Conservation (phyloP, 129 eudicot species). For the Sambucus nigra region DNA sequence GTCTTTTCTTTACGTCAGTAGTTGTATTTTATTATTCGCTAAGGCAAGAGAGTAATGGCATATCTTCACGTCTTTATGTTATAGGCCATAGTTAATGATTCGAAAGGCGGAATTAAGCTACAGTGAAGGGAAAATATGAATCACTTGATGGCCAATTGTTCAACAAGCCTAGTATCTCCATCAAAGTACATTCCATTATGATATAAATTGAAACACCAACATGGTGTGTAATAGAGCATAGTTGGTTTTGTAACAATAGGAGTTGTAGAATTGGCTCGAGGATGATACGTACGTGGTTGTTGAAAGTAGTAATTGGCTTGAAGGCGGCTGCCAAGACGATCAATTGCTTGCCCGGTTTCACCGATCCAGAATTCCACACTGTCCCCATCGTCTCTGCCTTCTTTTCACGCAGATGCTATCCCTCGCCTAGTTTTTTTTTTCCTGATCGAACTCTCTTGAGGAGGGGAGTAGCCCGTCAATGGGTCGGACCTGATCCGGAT, state of each 20-base stretch:
- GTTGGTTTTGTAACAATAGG: no score
- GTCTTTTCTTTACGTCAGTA: no score
- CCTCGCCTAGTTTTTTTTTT: background rate
- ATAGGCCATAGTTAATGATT: background rate
- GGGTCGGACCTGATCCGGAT: background rate
- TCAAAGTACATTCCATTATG: background rate
- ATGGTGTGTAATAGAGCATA: no score
- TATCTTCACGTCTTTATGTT: background rate
- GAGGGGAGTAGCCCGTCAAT: background rate
- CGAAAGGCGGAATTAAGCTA: background rate
- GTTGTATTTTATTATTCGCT: no score
- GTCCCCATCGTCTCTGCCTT: slow-evolving; percentile 37
- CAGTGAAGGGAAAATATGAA: no score
- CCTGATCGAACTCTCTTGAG: background rate
- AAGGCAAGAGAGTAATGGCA: no score
- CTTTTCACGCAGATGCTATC: background rate
- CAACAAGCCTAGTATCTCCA: background rate
- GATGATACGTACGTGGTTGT: slow-evolving; percentile 47
- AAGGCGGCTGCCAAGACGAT: slow-evolving; percentile 83
- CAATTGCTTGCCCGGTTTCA: slow-evolving; percentile 82
- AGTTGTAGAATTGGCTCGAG: slow-evolving; percentile 2
- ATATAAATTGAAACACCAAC: no score
- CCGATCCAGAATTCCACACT: slow-evolving; percentile 91
- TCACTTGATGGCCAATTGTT: background rate
- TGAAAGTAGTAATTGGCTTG: slow-evolving; percentile 72